Base-by-base conservation (phyloP, 768 basidiomycete species). In the Myochromella boudieri region DNA sequence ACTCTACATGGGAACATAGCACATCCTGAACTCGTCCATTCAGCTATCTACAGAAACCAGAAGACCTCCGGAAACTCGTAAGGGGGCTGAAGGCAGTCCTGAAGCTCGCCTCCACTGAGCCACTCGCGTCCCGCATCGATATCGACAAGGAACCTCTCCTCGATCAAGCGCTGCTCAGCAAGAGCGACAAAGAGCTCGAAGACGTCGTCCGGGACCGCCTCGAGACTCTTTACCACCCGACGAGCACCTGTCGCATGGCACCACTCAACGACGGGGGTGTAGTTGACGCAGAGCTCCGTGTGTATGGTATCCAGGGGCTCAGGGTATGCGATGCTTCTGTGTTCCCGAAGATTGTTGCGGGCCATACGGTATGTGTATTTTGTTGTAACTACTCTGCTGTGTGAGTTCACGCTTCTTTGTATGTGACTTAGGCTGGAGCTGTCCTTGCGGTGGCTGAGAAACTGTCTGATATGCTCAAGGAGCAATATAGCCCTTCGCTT, bases 201-300 rank as follows among this genome's bases (percentile, higher is more conserved):
- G 65, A 71, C 12, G 24, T 75, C n/a, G 63, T 79, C n/a, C 59
- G 64, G 27, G 63, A 69, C 11, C 68, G 72, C 20, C 57, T 72
- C 1, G 69, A 72, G 51, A 78, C 76, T n/a, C 57, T 76, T 20
- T 79, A 76, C 54, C 77, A 77, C 50, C 76, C 75, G 1, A 60
- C 69, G 1, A 61, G 71, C 21, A 74, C 74, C 10, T 77, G 75
- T 48, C 65, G 70, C 18, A 78, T 79, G 76, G 71, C 68, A 3
- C 70, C 72, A 6, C 44, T 49, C 14, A 64, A 68, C 32, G 56
- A 72, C 24, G 66, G 62, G n/a, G 74, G 74, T 8, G 70, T 74
- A 3, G 69, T 72, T 14, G 69, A 72, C 50, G 48, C 59, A 9
- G 53, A 63, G 21, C 57, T 74, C 46, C 60, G 60, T 45, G 72